These are phyloP conservation scores for Colletotrichum aenigma DNA, from an alignment of 2,329 filamentous ascomycete species.

Conservation along the genomic window DNA sequence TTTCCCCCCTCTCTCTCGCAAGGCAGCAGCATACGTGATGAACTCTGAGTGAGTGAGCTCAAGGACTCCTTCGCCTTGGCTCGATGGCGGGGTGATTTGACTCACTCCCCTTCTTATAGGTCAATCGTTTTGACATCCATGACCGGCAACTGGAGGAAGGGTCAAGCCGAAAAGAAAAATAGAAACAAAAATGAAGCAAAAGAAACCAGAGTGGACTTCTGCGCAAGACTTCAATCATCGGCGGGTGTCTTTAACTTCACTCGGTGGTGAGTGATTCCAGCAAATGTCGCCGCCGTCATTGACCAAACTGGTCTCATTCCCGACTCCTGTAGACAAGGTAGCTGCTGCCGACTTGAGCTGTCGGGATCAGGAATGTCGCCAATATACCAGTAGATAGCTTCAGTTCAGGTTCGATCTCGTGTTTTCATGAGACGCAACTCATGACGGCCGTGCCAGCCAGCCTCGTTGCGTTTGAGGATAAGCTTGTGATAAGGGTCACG, in stretches of 20 bases:
- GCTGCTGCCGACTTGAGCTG: neutral
- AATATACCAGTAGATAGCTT: neutral
- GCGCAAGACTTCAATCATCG: neutral
- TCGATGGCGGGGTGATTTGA: neutral
- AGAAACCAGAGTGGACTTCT: neutral
- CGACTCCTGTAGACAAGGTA: neutral
- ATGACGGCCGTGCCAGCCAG: neutral
- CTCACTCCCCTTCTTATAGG: neutral
- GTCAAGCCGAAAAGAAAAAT: neutral
- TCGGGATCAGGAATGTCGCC: neutral
- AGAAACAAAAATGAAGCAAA: neutral
- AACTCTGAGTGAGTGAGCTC: neutral
- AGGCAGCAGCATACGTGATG: neutral
- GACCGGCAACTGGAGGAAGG: neutral
- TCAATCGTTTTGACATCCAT: neutral
- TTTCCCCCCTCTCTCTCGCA: neutral
- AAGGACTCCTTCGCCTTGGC: neutral
- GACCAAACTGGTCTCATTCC: neutral
- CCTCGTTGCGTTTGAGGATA: neutral
- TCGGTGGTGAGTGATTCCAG: neutral
- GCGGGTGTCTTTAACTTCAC: neutral
- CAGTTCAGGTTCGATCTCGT: neutral
- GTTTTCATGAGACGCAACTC: neutral
- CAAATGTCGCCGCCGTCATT: neutral
- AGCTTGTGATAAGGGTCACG: neutral